phyloP scores from a whole-genome alignment of 208 protist genomes.

The Leishmania turanica region DNA sequence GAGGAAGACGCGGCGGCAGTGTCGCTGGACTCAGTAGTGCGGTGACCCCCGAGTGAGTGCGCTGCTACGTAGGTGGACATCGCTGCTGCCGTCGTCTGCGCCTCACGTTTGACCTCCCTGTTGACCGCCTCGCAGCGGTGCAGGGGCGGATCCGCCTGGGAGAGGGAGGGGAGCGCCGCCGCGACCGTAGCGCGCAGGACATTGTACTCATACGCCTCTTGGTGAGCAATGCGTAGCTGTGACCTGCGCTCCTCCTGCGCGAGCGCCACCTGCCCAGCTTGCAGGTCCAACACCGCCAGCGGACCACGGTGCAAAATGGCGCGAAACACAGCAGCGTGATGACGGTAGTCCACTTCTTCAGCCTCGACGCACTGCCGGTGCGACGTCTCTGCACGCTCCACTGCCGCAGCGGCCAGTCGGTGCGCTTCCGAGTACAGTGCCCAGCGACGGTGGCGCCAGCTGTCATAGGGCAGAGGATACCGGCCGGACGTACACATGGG shows the following conservation, averaged over 20 bases:
- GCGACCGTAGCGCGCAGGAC: neutral
- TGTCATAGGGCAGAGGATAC: conserved; percentile 2
- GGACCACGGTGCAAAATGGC: neutral
- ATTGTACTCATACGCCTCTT: conserved; percentile 1
- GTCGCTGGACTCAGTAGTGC: no score
- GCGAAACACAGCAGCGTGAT: neutral
- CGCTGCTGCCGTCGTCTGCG: neutral
- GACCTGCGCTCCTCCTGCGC: conserved; percentile 1
- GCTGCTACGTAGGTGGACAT: neutral
- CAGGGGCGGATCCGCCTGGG: neutral
- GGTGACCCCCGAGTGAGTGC: neutral
- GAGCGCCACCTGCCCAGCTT: neutral
- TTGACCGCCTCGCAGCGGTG: neutral
- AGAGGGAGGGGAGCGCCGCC: neutral
- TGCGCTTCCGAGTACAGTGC: neutral
- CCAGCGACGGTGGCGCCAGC: conserved; percentile 8
- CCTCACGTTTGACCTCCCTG: neutral
- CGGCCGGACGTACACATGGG: neutral
- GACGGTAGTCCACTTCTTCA: neutral
- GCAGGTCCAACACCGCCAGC: conserved; percentile 2
- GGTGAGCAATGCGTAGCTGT: neutral
- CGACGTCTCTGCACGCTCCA: conserved; percentile 1
- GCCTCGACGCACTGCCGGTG: neutral
- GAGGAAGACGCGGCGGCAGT: neutral
- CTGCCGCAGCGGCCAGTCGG: neutral